Percentiles rank a stretch among this genome's conserved stretches.
phyloP scores from a whole-genome alignment of 257 asterid genomes.

The Solanum pennellii region DNA sequence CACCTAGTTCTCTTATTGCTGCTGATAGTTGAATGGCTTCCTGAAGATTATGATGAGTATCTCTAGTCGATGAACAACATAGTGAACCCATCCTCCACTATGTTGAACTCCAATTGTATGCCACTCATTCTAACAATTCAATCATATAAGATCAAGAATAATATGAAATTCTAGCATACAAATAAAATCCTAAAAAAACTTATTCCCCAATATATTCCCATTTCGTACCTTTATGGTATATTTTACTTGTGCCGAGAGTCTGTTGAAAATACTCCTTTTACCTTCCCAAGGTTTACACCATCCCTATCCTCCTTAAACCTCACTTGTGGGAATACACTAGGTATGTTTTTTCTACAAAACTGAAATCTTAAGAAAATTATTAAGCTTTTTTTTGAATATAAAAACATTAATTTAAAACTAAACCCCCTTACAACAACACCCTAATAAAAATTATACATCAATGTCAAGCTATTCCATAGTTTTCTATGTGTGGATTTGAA shows the following conservation, averaged over 20 bases:
- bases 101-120: constrained; percentile 89
- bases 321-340: neutral
- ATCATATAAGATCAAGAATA: neutral
- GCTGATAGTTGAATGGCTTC: constrained; percentile 86
- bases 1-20: constrained; percentile 53
- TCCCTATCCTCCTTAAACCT: neutral
- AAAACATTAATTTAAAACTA: neutral
- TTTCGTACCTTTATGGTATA: neutral
- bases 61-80: constrained; percentile 86
- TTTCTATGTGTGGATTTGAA: neutral
- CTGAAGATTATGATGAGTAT: constrained; percentile 95
- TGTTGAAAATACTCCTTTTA: no score
- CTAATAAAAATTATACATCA: neutral
- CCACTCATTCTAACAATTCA: constrained; percentile 58
- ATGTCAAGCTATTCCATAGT: neutral
- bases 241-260: neutral
- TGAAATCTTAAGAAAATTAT: neutral
- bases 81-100: constrained; percentile 96
- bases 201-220: neutral
- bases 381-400: neutral
- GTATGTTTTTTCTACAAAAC: neutral
- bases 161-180: neutral
- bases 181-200: neutral
- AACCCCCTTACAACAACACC: neutral
- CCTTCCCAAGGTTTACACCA: neutral